Percentiles rank a stretch among this genome's conserved stretches.
These are phyloP conservation scores for Pseudogymnoascus sp. DNA, from an alignment of 2,329 filamentous ascomycete species.

Conservation along the genomic window DNA sequence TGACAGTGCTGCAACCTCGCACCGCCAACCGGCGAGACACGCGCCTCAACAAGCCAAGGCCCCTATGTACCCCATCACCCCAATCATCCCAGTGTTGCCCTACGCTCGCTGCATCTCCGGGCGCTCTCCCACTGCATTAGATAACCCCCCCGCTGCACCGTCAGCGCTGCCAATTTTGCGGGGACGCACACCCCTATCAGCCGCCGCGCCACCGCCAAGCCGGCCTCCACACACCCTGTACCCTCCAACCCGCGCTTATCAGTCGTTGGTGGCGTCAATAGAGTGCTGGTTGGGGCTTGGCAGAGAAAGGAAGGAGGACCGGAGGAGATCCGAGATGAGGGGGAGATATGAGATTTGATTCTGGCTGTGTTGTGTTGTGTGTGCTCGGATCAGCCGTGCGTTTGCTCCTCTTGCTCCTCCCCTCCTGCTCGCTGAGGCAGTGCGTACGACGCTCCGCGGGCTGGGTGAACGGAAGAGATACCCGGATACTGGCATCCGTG, in stretches of 20 bases:
- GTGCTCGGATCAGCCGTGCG: not conserved
- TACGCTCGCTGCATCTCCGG: not conserved
- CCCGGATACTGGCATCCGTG: not conserved
- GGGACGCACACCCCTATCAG: not conserved
- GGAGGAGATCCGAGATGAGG: not conserved
- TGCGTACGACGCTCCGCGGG: not conserved
- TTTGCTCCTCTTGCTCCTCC: not conserved
- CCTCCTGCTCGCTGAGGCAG: not conserved
- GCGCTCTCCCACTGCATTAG: not conserved
- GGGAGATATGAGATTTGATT: not conserved
- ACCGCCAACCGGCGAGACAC: not conserved
- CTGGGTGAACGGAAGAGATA: not conserved
- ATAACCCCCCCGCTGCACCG: not conserved
- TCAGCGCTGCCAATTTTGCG: not conserved
- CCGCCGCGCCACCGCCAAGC: not conserved
- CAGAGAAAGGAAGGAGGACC: not conserved
- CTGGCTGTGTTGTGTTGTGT: not conserved
- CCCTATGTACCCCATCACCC: not conserved
- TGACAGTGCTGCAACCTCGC: not conserved
- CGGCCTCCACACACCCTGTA: not conserved
- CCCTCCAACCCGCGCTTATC: not conserved
- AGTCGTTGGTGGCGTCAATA: not conserved
- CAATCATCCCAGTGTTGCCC: not conserved
- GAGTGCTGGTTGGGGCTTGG: not conserved
- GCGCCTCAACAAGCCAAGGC: not conserved